A percentile compares a stretch with the other conserved stretches of the same genome.
phyloP scores from a whole-genome alignment of 768 basidiomycete genomes.

The Hydnomerulius pinastri region DNA sequence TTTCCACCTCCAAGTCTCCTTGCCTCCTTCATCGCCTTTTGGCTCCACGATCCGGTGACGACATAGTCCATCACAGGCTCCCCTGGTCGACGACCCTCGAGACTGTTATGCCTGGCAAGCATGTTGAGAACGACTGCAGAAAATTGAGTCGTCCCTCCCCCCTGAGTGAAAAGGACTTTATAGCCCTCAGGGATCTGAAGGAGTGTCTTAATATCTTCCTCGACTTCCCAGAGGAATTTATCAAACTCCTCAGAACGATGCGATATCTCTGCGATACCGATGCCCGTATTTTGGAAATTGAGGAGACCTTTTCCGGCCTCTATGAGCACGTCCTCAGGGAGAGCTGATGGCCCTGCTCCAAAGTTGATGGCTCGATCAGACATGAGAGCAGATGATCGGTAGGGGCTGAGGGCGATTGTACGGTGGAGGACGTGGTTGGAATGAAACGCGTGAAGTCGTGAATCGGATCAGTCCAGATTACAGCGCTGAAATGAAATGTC shows the following conservation, averaged over 20 bases:
- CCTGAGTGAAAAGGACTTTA: constrained; percentile 89
- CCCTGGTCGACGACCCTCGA: constrained; percentile 52
- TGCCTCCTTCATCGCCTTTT: constrained; percentile 84
- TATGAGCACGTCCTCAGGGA: constrained; percentile 84
- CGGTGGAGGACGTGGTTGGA: background rate
- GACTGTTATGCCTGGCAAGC: constrained; percentile 79
- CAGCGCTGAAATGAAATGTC: no score
- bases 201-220: constrained; percentile 69
- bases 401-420: no score
- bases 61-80: constrained; percentile 82
- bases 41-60: constrained; percentile 91
- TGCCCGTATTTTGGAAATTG: constrained; percentile 88
- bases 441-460: background rate
- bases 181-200: constrained; percentile 84
- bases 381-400: constrained; percentile 21
- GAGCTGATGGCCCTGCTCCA: constrained; percentile 90
- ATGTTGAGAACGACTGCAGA: constrained; percentile 91
- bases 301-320: constrained; percentile 85
- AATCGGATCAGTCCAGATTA: no score
- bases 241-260: constrained; percentile 93
- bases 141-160: constrained; percentile 92
- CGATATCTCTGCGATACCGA: constrained; percentile 94
- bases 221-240: constrained; percentile 61
- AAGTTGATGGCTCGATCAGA: constrained; percentile 75
- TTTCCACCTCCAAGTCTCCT: constrained; percentile 58